Evolutionary conservation across 129 eudicot genomes (phyloP).

Genomic region (Calendula officinalis): DNA sequence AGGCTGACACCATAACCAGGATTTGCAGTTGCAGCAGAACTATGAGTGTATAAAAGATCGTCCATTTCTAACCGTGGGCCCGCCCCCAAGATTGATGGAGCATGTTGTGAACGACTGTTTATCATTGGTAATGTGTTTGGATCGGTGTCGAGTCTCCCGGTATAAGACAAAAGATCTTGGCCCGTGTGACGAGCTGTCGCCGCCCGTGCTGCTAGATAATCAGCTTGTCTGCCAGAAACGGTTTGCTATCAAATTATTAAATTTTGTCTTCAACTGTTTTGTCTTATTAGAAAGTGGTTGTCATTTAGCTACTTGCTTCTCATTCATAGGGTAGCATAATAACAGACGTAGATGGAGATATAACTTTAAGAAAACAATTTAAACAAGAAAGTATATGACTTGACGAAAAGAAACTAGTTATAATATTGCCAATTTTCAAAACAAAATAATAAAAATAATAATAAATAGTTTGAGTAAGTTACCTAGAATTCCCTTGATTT

Average conservation of each 20-base stretch:
- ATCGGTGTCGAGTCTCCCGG: conserved; percentile 71
- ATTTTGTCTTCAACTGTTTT: conserved; percentile 20
- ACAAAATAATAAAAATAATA: too few relatives aligned
- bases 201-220: conserved; percentile 80
- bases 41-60: conserved; percentile 62
- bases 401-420: conserved; percentile 8
- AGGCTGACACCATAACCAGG: conserved; percentile 98
- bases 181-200: conserved; percentile 51
- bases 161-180: conserved; percentile 62
- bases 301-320: conserved; percentile 30
- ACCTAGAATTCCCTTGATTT: conserved; percentile 86
- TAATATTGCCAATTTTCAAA: background rate
- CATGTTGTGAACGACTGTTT: conserved; percentile 62
- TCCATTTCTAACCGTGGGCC: conserved; percentile 64
- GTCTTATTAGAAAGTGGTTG: conserved; percentile 27
- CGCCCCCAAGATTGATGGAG: conserved; percentile 89
- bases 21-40: conserved; percentile 42
- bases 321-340: conserved; percentile 25
- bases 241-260: conserved; percentile 39
- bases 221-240: conserved; percentile 98
- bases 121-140: conserved; percentile 53
- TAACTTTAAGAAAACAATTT: conserved; percentile 16
- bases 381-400: background rate
- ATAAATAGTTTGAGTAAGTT: conserved; percentile 23
- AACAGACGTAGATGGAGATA: conserved; percentile 4